These are phyloP conservation scores for Leccinellum albellum DNA, from an alignment of 768 basidiomycete genomes.

Conservation along the genomic window DNA sequence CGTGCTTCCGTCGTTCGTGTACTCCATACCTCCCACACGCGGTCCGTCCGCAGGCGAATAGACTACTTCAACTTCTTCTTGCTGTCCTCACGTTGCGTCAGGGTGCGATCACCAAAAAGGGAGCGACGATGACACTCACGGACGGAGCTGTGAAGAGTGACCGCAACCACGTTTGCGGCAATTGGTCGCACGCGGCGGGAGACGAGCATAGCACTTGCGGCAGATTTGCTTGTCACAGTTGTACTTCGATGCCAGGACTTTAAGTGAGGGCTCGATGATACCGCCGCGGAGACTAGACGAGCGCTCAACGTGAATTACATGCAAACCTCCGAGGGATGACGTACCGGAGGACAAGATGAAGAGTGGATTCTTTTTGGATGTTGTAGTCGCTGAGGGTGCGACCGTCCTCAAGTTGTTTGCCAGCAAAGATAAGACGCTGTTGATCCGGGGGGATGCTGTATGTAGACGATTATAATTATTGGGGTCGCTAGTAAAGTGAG, in stretches of 20 bases:
- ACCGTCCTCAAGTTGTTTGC: constrained; percentile 98
- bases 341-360: constrained; percentile 94
- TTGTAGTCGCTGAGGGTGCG: constrained; percentile 96
- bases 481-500: too few species aligned
- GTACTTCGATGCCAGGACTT: constrained; percentile 95
- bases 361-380: constrained; percentile 97
- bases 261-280: constrained; percentile 98
- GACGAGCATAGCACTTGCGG: constrained; percentile 99
- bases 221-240: constrained; percentile 99
- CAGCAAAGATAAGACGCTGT: constrained; percentile 54
- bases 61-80: constrained; percentile 97
- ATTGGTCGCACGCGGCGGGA: constrained; percentile 98
- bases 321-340: constrained; percentile 19
- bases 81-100: constrained; percentile 32
- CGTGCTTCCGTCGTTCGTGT: constrained; percentile 7
- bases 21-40: constrained; percentile 11
- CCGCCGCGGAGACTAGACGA: constrained; percentile 46
- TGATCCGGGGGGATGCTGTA: constrained; percentile 36
- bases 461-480: not conserved
- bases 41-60: constrained; percentile 2
- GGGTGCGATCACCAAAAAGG: not conserved
- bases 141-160: constrained; percentile 86
- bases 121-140: constrained; percentile 48
- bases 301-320: not conserved
- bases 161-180: constrained; percentile 95